phyloP scores from a whole-genome alignment of 2,329 filamentous ascomycete species.

The Aspergillus tanneri region DNA sequence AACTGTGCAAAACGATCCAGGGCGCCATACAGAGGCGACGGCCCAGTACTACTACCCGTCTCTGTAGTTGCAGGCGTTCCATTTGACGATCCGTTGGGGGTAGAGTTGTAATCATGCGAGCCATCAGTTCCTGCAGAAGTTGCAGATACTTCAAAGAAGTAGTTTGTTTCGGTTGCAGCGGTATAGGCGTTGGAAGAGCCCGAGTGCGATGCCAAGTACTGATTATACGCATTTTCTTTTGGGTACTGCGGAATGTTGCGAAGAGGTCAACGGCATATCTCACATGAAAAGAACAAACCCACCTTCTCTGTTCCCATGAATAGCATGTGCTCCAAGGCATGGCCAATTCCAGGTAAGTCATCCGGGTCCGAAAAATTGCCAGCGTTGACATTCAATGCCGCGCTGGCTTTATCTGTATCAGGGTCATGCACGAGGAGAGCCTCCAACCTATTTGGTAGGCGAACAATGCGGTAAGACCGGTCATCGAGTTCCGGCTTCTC shows the following conservation, averaged over 20 bases:
- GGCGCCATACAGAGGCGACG: constrained; percentile 72
- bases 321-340: constrained; percentile 91
- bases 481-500: constrained; percentile 85
- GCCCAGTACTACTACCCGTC: constrained; percentile 20
- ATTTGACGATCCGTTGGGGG: constrained; percentile 28
- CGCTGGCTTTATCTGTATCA: constrained; percentile 94
- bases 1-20: constrained; percentile 92
- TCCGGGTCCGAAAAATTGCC: constrained; percentile 91
- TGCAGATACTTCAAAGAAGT: constrained; percentile 92
- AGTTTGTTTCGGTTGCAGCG: constrained; percentile 89
- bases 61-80: constrained; percentile 17
- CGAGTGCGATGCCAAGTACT: constrained; percentile 86
- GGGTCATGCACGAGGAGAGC: constrained; percentile 89
- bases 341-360: constrained; percentile 91
- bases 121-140: constrained; percentile 55
- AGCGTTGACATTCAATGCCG: constrained; percentile 91
- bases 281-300: constrained; percentile 19
- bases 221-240: constrained; percentile 90
- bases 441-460: constrained; percentile 82
- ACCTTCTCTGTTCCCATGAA: constrained; percentile 99
- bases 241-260: constrained; percentile 62
- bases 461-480: constrained; percentile 81
- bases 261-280: constrained; percentile 6
- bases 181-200: constrained; percentile 96
- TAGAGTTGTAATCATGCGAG: constrained; percentile 25